Evolutionary conservation across 345 rosid species (phyloP).

Genomic region (Citrus reticulata): DNA sequence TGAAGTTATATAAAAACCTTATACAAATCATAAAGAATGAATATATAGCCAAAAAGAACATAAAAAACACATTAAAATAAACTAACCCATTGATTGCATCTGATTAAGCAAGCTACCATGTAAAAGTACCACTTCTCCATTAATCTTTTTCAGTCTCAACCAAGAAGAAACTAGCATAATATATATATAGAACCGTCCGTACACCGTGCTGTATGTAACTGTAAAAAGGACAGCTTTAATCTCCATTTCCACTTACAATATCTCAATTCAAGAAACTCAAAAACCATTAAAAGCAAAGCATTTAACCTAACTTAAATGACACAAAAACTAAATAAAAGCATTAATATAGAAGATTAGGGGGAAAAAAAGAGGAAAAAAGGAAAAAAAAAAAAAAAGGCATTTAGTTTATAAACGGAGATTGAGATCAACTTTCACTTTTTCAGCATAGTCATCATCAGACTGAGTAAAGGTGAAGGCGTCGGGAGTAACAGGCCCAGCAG

Average conservation of each 20-base stretch:
- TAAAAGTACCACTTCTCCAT: neutral
- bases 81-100: neutral
- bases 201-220: neutral
- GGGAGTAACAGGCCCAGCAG: neutral
- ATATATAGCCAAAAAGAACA: neutral
- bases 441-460: slow-evolving; percentile 14
- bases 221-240: neutral
- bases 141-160: neutral
- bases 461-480: slow-evolving; percentile 2
- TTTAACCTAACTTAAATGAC: neutral
- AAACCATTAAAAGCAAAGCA: neutral
- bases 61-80: neutral
- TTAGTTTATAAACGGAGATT: slow-evolving; percentile 37
- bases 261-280: neutral
- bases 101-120: neutral
- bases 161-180: neutral
- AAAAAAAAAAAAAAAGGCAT: too few relatives aligned
- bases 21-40: neutral
- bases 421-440: slow-evolving; percentile 35
- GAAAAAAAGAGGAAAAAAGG: too few relatives aligned
- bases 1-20: neutral
- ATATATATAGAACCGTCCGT: neutral
- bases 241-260: neutral
- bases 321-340: neutral
- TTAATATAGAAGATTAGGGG: too few relatives aligned